phyloP scores from a whole-genome alignment of 148 eudicot genomes.

The Heliamphora exappendiculata region DNA sequence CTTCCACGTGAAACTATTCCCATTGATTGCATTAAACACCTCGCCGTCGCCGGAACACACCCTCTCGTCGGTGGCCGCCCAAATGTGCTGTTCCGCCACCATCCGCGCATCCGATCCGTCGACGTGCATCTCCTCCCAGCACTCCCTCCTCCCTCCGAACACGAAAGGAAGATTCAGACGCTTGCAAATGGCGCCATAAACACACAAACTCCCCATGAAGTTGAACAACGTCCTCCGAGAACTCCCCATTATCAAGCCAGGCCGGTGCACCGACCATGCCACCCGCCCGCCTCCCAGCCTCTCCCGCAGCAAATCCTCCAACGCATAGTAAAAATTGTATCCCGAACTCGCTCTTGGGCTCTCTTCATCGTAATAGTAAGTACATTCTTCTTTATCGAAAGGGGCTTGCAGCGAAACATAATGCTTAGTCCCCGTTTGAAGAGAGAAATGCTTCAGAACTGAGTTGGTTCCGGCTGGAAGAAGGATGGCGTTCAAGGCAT shows the following conservation, averaged over 20 bases:
- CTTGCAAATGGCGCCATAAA: conserved; percentile 70
- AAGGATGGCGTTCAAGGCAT: conserved; percentile 57
- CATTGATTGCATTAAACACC: conserved; percentile 74
- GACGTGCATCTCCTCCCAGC: conserved; percentile 70
- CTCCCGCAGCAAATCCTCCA: conserved; percentile 70
- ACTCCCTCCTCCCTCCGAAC: conserved; percentile 72
- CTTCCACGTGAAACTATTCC: conserved; percentile 59
- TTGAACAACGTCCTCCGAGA: conserved; percentile 54
- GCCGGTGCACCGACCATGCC: conserved; percentile 78
- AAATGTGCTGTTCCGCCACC: conserved; percentile 83
- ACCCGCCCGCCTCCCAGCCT: conserved; percentile 32
- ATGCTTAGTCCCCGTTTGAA: conserved; percentile 81
- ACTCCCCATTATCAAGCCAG: conserved; percentile 69
- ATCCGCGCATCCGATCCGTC: conserved; percentile 77
- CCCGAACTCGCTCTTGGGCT: conserved; percentile 48
- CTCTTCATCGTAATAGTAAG: conserved; percentile 38
- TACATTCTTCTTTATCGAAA: not conserved
- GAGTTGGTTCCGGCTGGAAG: conserved; percentile 34
- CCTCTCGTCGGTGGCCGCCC: conserved; percentile 57
- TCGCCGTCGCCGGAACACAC: conserved; percentile 30
- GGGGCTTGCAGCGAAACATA: conserved; percentile 45
- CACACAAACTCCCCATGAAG: conserved; percentile 71
- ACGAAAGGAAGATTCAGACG: conserved; percentile 63
- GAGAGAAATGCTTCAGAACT: conserved; percentile 58
- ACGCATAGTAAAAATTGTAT: conserved; percentile 61